These are phyloP conservation scores for Auricularia heimuer DNA, from an alignment of 768 basidiomycete genomes.

Conservation along the genomic window DNA sequence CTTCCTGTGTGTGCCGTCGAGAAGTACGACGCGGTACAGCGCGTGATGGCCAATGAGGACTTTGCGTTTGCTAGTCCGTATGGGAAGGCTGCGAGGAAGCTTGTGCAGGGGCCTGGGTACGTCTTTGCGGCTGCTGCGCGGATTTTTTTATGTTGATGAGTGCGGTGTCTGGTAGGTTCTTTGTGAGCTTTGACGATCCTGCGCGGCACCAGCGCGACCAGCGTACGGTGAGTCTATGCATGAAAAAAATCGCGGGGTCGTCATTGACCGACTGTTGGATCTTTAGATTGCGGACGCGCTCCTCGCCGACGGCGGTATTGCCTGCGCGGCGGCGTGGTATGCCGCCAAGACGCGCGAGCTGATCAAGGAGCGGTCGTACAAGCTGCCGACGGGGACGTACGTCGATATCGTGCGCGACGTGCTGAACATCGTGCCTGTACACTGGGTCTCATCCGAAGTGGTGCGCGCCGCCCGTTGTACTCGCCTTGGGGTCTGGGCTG, in stretches of 20 bases:
- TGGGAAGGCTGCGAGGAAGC: slow-evolving; percentile 17
- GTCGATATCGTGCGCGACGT: slow-evolving; percentile 62
- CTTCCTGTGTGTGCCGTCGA: slow-evolving; percentile 24
- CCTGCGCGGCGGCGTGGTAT: background rate
- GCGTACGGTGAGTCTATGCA: slow-evolving; percentile 9
- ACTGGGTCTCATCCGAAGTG: slow-evolving; percentile 49
- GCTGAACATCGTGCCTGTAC: slow-evolving; percentile 49
- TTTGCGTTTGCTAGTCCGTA: slow-evolving; percentile 29
- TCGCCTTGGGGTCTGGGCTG: background rate
- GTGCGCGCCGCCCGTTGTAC: slow-evolving; percentile 28
- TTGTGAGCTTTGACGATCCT: slow-evolving; percentile 30
- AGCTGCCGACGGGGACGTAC: slow-evolving; percentile 19
- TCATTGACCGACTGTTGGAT: slow-evolving; percentile 3
- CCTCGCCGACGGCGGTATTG: slow-evolving; percentile 20
- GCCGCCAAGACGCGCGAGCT: slow-evolving; percentile 17
- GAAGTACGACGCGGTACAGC: slow-evolving; percentile 25
- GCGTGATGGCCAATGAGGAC: slow-evolving; percentile 23
- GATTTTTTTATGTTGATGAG: background rate
- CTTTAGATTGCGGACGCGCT: slow-evolving; percentile 9
- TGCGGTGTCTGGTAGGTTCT: slow-evolving; percentile 13
- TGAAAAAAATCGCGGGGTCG: background rate
- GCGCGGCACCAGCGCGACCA: slow-evolving; percentile 26
- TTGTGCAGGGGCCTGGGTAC: slow-evolving; percentile 27
- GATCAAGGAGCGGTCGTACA: slow-evolving; percentile 24
- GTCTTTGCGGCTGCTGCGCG: too few relatives aligned